Conservation (phyloP, 73 alveolate genomes). For the Paramecium caudatum region DNA sequence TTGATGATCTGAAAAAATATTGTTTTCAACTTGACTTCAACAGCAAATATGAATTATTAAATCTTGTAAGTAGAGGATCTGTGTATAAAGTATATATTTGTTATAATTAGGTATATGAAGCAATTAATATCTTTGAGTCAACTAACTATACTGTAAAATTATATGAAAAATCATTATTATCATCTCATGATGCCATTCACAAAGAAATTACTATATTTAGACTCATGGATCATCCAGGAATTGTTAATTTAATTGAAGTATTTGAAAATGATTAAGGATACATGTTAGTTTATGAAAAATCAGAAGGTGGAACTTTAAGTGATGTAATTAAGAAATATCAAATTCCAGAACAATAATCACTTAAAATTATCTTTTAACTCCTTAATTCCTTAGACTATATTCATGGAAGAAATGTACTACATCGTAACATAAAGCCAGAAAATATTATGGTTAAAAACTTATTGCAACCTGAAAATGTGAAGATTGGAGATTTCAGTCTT, state of each 20-base stretch:
- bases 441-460: constrained; percentile 49
- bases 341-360: constrained; percentile 68
- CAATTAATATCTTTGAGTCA: neutral
- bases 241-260: constrained; percentile 82
- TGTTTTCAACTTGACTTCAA: neutral
- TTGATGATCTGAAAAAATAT: neutral
- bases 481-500: constrained; percentile 55
- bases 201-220: constrained; percentile 84
- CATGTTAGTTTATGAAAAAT: constrained; percentile 79
- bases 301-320: constrained; percentile 78
- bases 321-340: constrained; percentile 73
- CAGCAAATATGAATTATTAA: neutral
- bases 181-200: constrained; percentile 73
- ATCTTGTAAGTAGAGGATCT: neutral
- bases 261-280: constrained; percentile 81
- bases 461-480: neutral
- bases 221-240: constrained; percentile 84
- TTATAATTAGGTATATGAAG: constrained; percentile 31
- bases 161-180: constrained; percentile 68
- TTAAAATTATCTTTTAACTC: constrained; percentile 6
- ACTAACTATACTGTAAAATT: constrained; percentile 37
- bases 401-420: constrained; percentile 37
- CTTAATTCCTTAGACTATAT: constrained; percentile 37
- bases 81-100: neutral
- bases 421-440: constrained; percentile 63